Conservation (phyloP, 2,329 filamentous ascomycete species). For the Colletotrichum paranaense region DNA sequence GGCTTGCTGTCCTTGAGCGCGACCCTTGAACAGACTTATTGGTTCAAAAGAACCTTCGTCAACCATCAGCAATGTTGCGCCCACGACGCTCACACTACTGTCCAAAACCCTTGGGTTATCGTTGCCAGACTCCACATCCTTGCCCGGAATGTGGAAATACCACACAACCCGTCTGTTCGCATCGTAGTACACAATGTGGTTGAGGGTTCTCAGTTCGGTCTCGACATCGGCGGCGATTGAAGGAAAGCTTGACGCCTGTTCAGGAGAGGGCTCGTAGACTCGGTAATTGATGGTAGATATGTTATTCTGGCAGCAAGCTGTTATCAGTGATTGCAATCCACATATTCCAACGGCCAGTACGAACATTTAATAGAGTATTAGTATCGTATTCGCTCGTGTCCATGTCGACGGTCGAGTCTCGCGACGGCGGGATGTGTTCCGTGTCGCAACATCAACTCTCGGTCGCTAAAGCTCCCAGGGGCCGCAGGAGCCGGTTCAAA, state of each 20-base stretch:
- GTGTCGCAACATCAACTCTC: slow-evolving; percentile 37
- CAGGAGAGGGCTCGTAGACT: slow-evolving; percentile 62
- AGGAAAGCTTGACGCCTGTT: slow-evolving; percentile 56
- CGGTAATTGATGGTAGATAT: slow-evolving; percentile 66
- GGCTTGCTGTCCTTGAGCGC: slow-evolving; percentile 50
- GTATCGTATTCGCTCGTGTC: slow-evolving; percentile 73
- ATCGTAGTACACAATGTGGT: slow-evolving; percentile 66
- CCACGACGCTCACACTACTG: slow-evolving; percentile 55
- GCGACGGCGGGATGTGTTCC: slow-evolving; percentile 27
- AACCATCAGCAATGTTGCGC: slow-evolving; percentile 54
- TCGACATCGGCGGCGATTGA: slow-evolving; percentile 64
- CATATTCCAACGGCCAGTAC: slow-evolving; percentile 39
- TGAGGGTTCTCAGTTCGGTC: slow-evolving; percentile 60
- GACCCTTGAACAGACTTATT: slow-evolving; percentile 57
- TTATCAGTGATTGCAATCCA: slow-evolving; percentile 33
- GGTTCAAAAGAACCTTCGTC: slow-evolving; percentile 65
- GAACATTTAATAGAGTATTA: slow-evolving; percentile 69
- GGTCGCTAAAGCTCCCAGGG: slow-evolving; percentile 28
- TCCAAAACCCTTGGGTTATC: slow-evolving; percentile 44
- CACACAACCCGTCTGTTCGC: slow-evolving; percentile 61
- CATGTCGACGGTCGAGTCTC: slow-evolving; percentile 61
- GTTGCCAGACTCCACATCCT: slow-evolving; percentile 45
- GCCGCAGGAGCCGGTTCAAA: slow-evolving; percentile 28
- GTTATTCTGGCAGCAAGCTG: slow-evolving; percentile 57
- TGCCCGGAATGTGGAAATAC: slow-evolving; percentile 62